Base-by-base conservation (phyloP, 1,284 basidiomycete species). In the Cutaneotrichosporon cyanovorans region DNA sequence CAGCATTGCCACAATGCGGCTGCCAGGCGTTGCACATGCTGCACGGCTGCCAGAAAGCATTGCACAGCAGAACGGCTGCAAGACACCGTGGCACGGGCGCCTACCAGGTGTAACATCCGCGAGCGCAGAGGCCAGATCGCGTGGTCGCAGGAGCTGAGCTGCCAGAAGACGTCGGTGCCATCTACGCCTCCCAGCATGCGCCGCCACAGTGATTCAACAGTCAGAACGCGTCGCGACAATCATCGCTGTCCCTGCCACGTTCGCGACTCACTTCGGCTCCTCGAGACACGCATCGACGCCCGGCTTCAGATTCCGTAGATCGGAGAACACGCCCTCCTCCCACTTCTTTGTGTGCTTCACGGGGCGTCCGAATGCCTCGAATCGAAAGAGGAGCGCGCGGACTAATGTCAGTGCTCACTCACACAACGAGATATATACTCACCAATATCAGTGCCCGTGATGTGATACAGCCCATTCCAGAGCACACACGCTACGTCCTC, bases 321-420 rank as follows among this genome's bases (percentile, higher is more conserved):
- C 89, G 45, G 83, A 85, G 66, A 93, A 93, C 25, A 93, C 83
- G 42, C 89, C 89, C 71, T 92, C 89, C 69, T 92, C 88, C 49
- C 61, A 69, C 50, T 68, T 69, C 45, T 68, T 71, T 12, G 59
- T 59, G 35, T 60, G 59, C 40, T 58, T 62, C 18, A 72, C 69
- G 0, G 67, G 69, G 28, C 72, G 52, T 23, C 69, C 86, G 62
- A 92, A 92, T 11, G 87, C 87, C 71, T 88, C 85, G 68, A 91
- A 89, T 18, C 88, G 80, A 68, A 91, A 92, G 14, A 87, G 82
- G 37, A 93, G 75, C 3, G 87, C 86, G 52, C 89, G 79, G 34
- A 93, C 87, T 72, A 51, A 10, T 30, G 33, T 15, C n/a, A 40
- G 18, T 30, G 37, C 34, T 23, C 20, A 10, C 19, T 20, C 19